phyloP scores from a whole-genome alignment of 108 stramenopile genomes.

The Skeletonema grethae region DNA sequence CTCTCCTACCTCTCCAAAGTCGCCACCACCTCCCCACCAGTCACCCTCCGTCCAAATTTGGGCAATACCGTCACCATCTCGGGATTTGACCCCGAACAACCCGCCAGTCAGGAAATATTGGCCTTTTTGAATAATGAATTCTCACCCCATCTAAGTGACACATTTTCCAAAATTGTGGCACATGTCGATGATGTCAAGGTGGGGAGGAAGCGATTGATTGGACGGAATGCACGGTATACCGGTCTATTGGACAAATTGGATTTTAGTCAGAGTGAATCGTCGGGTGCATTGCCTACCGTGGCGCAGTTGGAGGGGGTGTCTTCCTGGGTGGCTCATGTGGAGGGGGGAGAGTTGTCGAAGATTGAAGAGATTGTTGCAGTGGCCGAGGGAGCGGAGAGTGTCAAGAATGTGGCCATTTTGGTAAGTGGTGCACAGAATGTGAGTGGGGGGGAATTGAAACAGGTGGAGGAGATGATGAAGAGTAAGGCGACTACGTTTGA shows the following conservation, averaged over 20 bases:
- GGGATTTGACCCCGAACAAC: slow-evolving; percentile 51
- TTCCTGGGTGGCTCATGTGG: slow-evolving; percentile 69
- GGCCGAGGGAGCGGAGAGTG: slow-evolving; percentile 46
- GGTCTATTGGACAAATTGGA: slow-evolving; percentile 88
- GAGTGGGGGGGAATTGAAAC: slow-evolving; percentile 31
- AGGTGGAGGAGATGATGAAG: slow-evolving; percentile 55
- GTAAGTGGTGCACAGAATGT: slow-evolving; percentile 58
- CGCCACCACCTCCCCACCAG: not conserved
- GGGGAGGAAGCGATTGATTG: slow-evolving; percentile 89
- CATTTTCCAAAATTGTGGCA: slow-evolving; percentile 82
- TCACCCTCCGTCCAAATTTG: slow-evolving; percentile 26
- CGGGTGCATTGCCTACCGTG: slow-evolving; percentile 47
- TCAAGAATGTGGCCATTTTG: slow-evolving; percentile 78
- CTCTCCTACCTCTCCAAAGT: slow-evolving; percentile 10
- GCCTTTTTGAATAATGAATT: slow-evolving; percentile 88
- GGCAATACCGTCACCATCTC: slow-evolving; percentile 36
- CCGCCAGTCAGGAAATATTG: slow-evolving; percentile 67
- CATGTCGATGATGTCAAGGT: slow-evolving; percentile 68
- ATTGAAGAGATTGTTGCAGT: slow-evolving; percentile 43
- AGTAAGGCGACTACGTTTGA: slow-evolving; percentile 50
- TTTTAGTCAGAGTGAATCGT: slow-evolving; percentile 42
- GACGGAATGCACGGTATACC: slow-evolving; percentile 86
- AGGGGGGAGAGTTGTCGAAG: slow-evolving; percentile 31
- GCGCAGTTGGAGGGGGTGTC: slow-evolving; percentile 66
- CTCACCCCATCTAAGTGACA: slow-evolving; percentile 49